Evolutionary conservation across 345 rosid species (phyloP).

Genomic region (Aquilaria sinensis): DNA sequence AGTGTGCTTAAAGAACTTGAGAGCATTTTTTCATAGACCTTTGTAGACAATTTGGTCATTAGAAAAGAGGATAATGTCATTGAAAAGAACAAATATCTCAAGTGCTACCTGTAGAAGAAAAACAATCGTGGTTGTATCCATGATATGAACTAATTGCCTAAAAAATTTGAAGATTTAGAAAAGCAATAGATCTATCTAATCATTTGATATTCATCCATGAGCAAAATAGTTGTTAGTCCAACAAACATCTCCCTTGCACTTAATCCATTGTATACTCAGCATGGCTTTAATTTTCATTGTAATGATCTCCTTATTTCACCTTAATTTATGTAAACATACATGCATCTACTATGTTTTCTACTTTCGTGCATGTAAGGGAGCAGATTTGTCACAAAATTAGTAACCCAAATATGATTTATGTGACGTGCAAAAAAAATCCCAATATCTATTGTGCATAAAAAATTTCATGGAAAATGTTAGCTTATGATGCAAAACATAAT

Average conservation of each 20-base stretch:
- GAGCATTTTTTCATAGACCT: conserved; percentile 55
- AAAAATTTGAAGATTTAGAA: conserved; percentile 58
- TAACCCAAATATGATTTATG: no score
- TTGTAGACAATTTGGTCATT: conserved; percentile 69
- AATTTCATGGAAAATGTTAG: no score
- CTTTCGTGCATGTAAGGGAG: no score
- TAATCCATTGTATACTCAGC: background rate
- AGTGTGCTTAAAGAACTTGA: conserved; percentile 57
- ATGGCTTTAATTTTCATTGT: no score
- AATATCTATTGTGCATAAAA: no score
- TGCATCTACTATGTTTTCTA: no score
- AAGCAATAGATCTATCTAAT: conserved; percentile 85
- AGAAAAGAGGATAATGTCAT: conserved; percentile 61
- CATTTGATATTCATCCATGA: conserved; percentile 96
- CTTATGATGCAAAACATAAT: no score
- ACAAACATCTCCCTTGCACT: conserved; percentile 88
- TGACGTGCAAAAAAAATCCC: no score
- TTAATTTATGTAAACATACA: no score
- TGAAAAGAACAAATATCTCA: conserved; percentile 70
- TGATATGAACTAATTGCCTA: conserved; percentile 62
- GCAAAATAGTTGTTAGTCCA: conserved; percentile 78
- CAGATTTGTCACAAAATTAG: no score
- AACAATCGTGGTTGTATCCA: conserved; percentile 54
- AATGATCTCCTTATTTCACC: no score
- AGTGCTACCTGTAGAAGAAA: conserved; percentile 86